A percentile compares a stretch with the other conserved stretches of the same genome.
These are phyloP conservation scores for Trichodelitschia bisporula DNA, from an alignment of 495 filamentous ascomycete species.

Conservation along the genomic window DNA sequence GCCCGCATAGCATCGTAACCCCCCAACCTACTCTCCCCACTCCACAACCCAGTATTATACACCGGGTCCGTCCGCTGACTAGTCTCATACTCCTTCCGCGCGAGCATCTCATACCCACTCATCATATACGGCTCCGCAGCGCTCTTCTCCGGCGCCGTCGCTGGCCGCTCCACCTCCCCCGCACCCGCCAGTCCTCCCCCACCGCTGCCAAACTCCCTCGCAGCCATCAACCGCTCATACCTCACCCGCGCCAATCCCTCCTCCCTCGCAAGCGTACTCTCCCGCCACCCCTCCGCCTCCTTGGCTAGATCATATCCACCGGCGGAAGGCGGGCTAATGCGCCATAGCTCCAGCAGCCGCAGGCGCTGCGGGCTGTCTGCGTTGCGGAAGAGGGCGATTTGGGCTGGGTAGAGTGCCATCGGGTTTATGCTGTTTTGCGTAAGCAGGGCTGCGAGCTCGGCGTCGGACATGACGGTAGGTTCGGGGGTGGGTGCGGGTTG, in stretches of 20 bases:
- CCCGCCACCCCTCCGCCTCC: conserved; percentile 9
- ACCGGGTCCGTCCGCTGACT: conserved; percentile 13
- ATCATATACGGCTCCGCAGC: conserved; percentile 13
- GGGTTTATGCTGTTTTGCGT: conserved; percentile 15
- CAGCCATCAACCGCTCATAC: conserved; percentile 8
- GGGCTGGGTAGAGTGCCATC: conserved; percentile 14
- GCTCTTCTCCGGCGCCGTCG: not conserved
- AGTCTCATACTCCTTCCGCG: conserved; percentile 5
- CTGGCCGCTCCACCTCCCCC: conserved; percentile 2
- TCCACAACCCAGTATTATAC: conserved; percentile 5
- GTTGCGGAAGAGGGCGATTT: conserved; percentile 14
- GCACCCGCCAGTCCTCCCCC: conserved; percentile 5
- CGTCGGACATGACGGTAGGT: conserved; percentile 6
- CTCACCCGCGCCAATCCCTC: conserved; percentile 15
- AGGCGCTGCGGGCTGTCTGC: conserved; percentile 12
- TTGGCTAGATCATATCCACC: conserved; percentile 7
- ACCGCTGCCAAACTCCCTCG: conserved; percentile 3
- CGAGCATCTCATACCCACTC: conserved; percentile 11
- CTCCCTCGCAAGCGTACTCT: conserved; percentile 15
- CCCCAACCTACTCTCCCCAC: conserved; percentile 7
- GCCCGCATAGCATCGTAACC: conserved; percentile 1
- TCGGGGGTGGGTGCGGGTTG: conserved; percentile 7
- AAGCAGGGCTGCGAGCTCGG: conserved; percentile 11
- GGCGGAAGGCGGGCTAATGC: conserved; percentile 13
- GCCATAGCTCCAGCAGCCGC: conserved; percentile 18